Conservation (phyloP, 352 stramenopile species). For the Phytophthora lateralis region DNA sequence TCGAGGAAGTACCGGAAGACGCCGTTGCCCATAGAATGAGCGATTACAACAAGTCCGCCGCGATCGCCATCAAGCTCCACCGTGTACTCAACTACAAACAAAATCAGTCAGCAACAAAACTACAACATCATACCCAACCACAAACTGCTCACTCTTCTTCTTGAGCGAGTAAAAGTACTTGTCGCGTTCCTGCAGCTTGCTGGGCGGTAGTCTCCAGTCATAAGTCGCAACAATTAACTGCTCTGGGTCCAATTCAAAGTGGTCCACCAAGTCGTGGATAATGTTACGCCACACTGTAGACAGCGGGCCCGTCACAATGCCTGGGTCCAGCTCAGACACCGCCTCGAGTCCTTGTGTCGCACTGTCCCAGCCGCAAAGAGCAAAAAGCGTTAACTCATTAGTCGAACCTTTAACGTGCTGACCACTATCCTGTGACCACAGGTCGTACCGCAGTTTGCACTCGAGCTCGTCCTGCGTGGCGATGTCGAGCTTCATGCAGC, state of each 20-base stretch:
- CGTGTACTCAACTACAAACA: slow-evolving; percentile 61
- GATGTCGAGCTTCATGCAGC: slow-evolving; percentile 78
- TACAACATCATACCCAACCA: not conserved
- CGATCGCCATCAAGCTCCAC: slow-evolving; percentile 52
- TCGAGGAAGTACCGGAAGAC: slow-evolving; percentile 85
- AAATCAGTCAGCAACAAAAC: slow-evolving; percentile 2
- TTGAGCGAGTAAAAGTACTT: slow-evolving; percentile 78
- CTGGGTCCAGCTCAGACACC: slow-evolving; percentile 77
- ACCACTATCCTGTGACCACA: not conserved
- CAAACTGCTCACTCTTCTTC: slow-evolving; percentile 58
- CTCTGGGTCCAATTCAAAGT: slow-evolving; percentile 70
- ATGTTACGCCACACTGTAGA: slow-evolving; percentile 75
- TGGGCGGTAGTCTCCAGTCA: slow-evolving; percentile 81
- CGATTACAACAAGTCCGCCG: slow-evolving; percentile 73
- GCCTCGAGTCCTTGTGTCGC: slow-evolving; percentile 57
- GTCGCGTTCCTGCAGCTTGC: slow-evolving; percentile 73
- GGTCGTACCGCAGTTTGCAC: slow-evolving; percentile 72
- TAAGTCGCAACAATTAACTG: slow-evolving; percentile 79
- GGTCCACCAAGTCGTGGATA: slow-evolving; percentile 68
- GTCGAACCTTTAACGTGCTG: slow-evolving; percentile 7
- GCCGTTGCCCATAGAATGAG: slow-evolving; percentile 83
- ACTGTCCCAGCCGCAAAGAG: slow-evolving; percentile 9
- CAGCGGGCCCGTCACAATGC: slow-evolving; percentile 73
- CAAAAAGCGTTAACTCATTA: slow-evolving; percentile 15
- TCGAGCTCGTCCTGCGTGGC: slow-evolving; percentile 69